Base-by-base conservation (phyloP, 208 protist species). In the Leishmania gerbilli region DNA sequence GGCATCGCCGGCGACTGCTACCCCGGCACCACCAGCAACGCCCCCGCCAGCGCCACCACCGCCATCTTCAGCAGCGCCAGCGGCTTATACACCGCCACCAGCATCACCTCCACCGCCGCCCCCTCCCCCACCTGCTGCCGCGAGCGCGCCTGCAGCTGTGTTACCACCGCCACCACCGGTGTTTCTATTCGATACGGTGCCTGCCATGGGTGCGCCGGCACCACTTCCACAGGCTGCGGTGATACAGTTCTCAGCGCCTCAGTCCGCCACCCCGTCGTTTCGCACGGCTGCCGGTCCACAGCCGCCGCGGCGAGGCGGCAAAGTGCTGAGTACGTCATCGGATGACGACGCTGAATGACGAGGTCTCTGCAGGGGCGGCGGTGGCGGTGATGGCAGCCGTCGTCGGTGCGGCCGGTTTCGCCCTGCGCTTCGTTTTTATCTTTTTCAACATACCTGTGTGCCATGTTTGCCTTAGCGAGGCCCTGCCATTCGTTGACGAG, bases 301-400 rank as follows among this genome's bases (percentile, higher is more conserved):
- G 55, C 69, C 79, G 13, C 86, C 86, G 13, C 77, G 51, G 55
- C 88, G 84, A 11, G 84, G 84, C 11, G 84, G 75, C 5, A 91
- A 76, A 89, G 76, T 88, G 55, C 65, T 91, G 42, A 86, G 81
- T 74, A 92, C 90, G 37, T 91, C 87, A 15, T 89, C 86, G 24
- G 86, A 89, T 53, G 86, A 89, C 19, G 86, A 89, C 68, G 7
- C 7, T 56, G 34, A 62, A 27, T 51, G 55, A 34, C 24, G 56
- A 31, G 11, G 27, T 49, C 27, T 53, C 13, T 47, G 9, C n/a
- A 8, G 53, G 2, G 51, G 34, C 74, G 21, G 55, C 47, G 58
- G n/a, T 21, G 74, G 37, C 42, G 37, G 37, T 45, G 31, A 40
- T 27, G 62, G 9, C 31, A 68, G 3, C 19, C 31, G 31, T 13